These are phyloP conservation scores for Kondoa subrosea DNA, from an alignment of 768 basidiomycete species.

Conservation along the genomic window DNA sequence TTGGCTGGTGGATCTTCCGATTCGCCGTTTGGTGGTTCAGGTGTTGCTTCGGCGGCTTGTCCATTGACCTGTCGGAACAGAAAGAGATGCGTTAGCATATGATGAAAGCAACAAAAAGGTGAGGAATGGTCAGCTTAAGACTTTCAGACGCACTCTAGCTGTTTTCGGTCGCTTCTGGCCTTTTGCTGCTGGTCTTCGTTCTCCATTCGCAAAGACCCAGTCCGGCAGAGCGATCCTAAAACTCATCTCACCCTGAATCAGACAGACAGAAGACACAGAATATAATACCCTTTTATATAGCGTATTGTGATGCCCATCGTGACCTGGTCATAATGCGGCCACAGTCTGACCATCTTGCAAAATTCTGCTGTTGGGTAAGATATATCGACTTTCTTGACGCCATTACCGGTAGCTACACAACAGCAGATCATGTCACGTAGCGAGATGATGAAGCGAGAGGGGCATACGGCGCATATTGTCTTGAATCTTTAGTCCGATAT, in stretches of 20 bases:
- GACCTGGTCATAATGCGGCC: constrained; percentile 83
- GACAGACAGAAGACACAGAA: neutral
- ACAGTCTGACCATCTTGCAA: constrained; percentile 76
- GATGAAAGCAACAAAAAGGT: neutral
- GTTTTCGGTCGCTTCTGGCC: constrained; percentile 17
- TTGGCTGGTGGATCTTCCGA: neutral
- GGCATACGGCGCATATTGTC: constrained; percentile 27
- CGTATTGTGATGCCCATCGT: constrained; percentile 89
- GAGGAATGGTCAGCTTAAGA: neutral
- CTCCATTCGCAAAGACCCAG: constrained; percentile 1
- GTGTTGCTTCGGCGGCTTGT: too few relatives aligned
- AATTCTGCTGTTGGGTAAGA: constrained; percentile 95
- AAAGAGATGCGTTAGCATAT: neutral
- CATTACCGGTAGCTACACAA: constrained; percentile 50
- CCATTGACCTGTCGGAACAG: neutral
- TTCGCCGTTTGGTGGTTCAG: neutral
- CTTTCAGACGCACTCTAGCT: constrained; percentile 8
- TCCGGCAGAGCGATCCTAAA: constrained; percentile 4
- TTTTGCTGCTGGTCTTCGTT: constrained; percentile 4
- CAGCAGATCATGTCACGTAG: constrained; percentile 7
- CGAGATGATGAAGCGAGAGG: neutral
- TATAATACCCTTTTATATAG: constrained; percentile 70
- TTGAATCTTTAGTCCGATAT: constrained; percentile 82
- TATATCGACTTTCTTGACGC: constrained; percentile 75
- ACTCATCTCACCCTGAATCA: too few relatives aligned